Evolutionary conservation across 2,329 filamentous ascomycete species (phyloP), one percentile per base, ranked within the genome.

Genomic region (Exophiala xenobiotica): DNA sequence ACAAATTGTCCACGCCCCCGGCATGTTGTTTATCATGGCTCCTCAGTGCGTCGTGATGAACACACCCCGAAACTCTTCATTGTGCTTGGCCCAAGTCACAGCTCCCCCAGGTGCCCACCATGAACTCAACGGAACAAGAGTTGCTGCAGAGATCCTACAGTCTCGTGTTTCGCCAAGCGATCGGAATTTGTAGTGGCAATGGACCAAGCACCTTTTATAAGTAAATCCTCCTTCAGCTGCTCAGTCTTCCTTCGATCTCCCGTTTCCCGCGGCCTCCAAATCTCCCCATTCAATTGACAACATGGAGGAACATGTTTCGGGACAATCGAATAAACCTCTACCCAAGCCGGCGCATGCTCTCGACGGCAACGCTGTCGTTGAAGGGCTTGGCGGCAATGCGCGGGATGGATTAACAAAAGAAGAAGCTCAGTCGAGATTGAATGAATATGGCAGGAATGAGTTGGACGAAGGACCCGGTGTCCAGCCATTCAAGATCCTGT

Each of bases 401-500:
- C 75, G 81, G 4, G 74, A 82, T 64, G 85, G 85, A 19, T 71
- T 88, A 35, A 76, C 74, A 1, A 64, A 71, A 3, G 66, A 67
- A 1, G 81, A 86, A 55, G 82, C 79, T 14, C 73, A 75, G 56
- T 61, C 64, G 7, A 77, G 83, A 18, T 69, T 85, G 1, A 74
- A 78, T 20, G 68, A 79, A 40, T 78, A 80, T 68, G 84, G 84
- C 3, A 68, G 71, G 12, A 88, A 88, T 58, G 78, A 86, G 52
- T 76, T 88, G 8, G 81, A 88, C 38, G 80, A 88, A 16, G 83
- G 78, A 16, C 82, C 79, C 22, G 80, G 80, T 22, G 83, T 90
- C 41, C 80, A 64, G 78, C 83, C 86, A 75, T 83, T 78, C 62
- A 90, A 85, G 61, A 87, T 87, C 54, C 69, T 88, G 18, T 71